Percentiles rank a stretch among this genome's conserved stretches.
Evolutionary conservation across 139 green algal genomes (phyloP).

Genomic region (Diplosphaera chodatii): DNA sequence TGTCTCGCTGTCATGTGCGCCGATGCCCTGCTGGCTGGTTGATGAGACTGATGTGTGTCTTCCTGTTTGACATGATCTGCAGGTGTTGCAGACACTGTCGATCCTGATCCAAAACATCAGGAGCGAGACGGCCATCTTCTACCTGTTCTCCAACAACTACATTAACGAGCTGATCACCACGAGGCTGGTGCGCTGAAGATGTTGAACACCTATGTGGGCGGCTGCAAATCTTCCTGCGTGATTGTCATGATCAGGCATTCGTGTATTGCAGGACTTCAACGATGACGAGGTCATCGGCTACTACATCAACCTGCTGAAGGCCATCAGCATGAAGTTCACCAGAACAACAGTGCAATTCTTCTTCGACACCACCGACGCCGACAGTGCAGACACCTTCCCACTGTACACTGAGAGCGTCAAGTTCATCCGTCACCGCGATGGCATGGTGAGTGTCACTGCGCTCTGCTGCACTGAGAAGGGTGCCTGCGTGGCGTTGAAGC

Average conservation of each 20-base stretch:
- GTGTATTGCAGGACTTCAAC: slow-evolving; percentile 88
- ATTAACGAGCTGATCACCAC: slow-evolving; percentile 70
- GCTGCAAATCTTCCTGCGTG: too few species aligned
- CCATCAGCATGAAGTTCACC: slow-evolving; percentile 90
- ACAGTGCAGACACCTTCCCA: slow-evolving; percentile 52
- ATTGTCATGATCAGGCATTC: too few species aligned
- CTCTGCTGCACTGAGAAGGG: too few species aligned
- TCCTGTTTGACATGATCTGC: too few species aligned
- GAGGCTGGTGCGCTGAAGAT: not conserved
- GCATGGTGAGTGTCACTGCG: not conserved
- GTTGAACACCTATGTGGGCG: too few species aligned
- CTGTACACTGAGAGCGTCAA: slow-evolving; percentile 89
- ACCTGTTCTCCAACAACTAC: slow-evolving; percentile 96
- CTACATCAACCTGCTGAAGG: slow-evolving; percentile 97
- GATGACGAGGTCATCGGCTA: slow-evolving; percentile 93
- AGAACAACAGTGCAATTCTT: slow-evolving; percentile 89
- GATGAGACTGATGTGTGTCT: too few species aligned
- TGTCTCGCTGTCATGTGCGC: too few species aligned
- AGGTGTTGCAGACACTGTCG: slow-evolving; percentile 82
- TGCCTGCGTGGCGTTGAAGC: too few species aligned
- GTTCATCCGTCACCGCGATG: slow-evolving; percentile 86
- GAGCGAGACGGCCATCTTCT: slow-evolving; percentile 83
- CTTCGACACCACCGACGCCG: slow-evolving; percentile 37
- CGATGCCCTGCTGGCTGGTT: too few species aligned
- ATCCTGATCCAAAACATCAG: slow-evolving; percentile 97